Base-by-base conservation (phyloP, 164 flowering plant species). In the Stephania japonica region DNA sequence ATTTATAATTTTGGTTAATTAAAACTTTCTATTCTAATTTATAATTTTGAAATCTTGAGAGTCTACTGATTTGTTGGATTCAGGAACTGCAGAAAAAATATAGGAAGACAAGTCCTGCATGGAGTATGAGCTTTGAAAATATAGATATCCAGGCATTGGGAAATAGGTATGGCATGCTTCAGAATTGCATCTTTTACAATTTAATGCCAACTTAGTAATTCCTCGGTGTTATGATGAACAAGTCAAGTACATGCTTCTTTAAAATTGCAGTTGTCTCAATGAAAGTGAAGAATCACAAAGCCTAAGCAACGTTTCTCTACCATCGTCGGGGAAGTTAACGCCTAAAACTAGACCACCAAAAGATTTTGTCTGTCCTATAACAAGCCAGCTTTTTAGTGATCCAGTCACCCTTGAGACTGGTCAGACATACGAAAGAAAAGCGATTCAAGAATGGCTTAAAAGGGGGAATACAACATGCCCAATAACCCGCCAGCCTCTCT, bases 391-490 rank as follows among this genome's bases (percentile, higher is more conserved):
- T 47, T 86, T 91, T 42, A 67, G 72, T 81, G 96, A 89, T 69
- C 93, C 96, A 42, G 92, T 91, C 32, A 91, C 96, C n/a, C 93
- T 91, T 65, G 93, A 89, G 84, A 89, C 93, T 14, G 96, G 93
- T 26, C 96, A 91, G 79, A 91, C 96, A 65, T 91, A 89, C 81
- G 96, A 91, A 78, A 83, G 90, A 80, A 86, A 74, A 79, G 93
- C 97, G 76, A 91, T 91, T 76, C 88, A 91, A 80, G 97, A 91
- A 85, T 91, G 97, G 93, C 69, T 89, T 24, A 74, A 81, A 67
- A 77, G 89, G 82, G 97, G 93, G 81, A 89, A 88, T 27, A 84
- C 88, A 42, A 87, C 89, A 43, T 91, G 93, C 74, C 96, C 96
- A 64, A 91, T 89, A 53, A 89, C 93, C 12, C 81, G 91, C 18